Evolutionary conservation across 139 green algal species (phyloP), one percentile per base, ranked within the genome.

Genomic region (Trebouxia sp.): DNA sequence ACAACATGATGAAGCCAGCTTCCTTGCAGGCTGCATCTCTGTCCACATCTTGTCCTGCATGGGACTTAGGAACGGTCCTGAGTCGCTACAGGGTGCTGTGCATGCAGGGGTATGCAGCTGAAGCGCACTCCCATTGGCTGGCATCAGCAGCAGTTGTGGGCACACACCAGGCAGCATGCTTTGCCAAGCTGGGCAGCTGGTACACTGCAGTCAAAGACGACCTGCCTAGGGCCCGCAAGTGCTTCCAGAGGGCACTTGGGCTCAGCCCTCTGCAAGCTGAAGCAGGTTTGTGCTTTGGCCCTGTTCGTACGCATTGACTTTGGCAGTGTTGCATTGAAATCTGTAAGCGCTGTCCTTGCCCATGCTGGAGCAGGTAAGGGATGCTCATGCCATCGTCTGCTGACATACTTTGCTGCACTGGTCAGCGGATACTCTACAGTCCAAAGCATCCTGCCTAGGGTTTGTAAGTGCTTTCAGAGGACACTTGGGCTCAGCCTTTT

Each of bases 241-340:
- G 89, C 85, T 95, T 86, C 80, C 85, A 92, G 82, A 79, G 87
- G 8, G 88, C 84, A 0, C 84, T 97, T 81, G 84, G 85, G 9
- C 85, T 97, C 17, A 90, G 97, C 83, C 89, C 90, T 0, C 55
- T 35, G 14, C 82, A 93, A 65, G 87, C 90, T 47, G 58, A 75
- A 28, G 85, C 76, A 81, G 83, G 87, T 91, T 58, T 39, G 1
- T 69, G 24, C 56, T 37, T 17, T 5, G 50, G n/a, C n/a, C n/a
- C n/a, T n/a, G n/a, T n/a, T n/a, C n/a, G n/a, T 22, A 22, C 20
- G 26, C 50, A 58, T 58, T 17, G 26, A 35, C 20, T 28, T 69
- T 24, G 20, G 20, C n/a, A 35, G 24, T n/a, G 12, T 15, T 1
- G 2, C 56, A 39, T 69, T 12, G 20, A 2, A 69, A 17, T 24